Evolutionary conservation across 2,329 filamentous ascomycete species (phyloP).

Genomic region (Epichloe sibirici): DNA sequence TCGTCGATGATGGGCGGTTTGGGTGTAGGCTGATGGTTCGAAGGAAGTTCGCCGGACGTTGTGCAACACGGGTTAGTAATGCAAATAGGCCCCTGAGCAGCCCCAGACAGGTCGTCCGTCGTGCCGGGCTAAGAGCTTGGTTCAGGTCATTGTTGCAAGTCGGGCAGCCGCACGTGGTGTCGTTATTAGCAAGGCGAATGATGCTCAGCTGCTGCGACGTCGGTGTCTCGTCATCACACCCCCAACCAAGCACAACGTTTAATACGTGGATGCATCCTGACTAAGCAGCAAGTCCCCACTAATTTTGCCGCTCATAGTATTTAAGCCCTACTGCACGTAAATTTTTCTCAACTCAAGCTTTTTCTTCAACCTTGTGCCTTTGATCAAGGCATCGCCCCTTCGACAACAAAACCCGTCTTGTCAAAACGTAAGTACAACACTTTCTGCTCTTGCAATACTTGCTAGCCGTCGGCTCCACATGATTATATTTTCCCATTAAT

Average conservation of each 20-base stretch:
- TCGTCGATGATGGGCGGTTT: not conserved
- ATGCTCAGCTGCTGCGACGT: not conserved
- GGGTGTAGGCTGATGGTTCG: not conserved
- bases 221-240: not conserved
- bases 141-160: not conserved
- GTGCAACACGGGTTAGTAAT: not conserved
- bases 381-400: not conserved
- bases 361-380: not conserved
- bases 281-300: not conserved
- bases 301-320: not conserved
- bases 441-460: not conserved
- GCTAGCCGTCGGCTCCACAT: not conserved
- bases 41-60: not conserved
- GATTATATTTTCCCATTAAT: slow-evolving; percentile 5
- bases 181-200: not conserved
- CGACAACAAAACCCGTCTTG: not conserved
- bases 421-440: not conserved
- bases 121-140: not conserved
- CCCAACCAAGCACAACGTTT: not conserved
- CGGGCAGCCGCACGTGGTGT: not conserved
- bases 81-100: too few species aligned
- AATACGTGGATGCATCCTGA: not conserved
- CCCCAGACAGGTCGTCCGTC: not conserved
- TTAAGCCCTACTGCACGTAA: not conserved
- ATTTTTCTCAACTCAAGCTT: not conserved